Conservation (phyloP, 164 flowering plant genomes). For the Magnolia changhungtana region DNA sequence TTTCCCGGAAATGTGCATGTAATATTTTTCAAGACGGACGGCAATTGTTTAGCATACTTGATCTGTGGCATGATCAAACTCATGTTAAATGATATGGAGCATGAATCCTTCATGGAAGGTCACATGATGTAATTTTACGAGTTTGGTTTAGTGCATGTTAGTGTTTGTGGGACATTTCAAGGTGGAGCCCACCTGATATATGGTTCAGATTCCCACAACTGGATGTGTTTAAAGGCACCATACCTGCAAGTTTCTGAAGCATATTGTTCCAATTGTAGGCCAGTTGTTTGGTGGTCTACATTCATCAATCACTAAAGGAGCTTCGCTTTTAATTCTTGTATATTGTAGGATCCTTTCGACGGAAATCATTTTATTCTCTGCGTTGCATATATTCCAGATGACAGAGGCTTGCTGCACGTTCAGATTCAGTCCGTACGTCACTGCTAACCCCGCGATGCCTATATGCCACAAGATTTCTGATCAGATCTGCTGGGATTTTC, state of each 20-base stretch:
- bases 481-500: conserved; percentile 8
- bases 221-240: neutral
- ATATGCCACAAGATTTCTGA: conserved; percentile 18
- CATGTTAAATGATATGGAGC: neutral
- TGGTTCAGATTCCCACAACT: too few species aligned
- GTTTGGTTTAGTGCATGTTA: too few species aligned
- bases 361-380: conserved; percentile 94
- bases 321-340: conserved; percentile 71
- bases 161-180: too few species aligned
- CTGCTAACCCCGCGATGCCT: conserved; percentile 98
- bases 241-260: conserved; percentile 76
- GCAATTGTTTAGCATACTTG: conserved; percentile 37
- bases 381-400: conserved; percentile 94
- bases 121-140: neutral
- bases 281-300: conserved; percentile 64
- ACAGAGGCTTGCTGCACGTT: conserved; percentile 84
- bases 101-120: neutral
- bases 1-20: conserved; percentile 36
- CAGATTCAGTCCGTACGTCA: conserved; percentile 86
- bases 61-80: conserved; percentile 20
- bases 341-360: conserved; percentile 94
- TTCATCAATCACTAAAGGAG: conserved; percentile 68
- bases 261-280: conserved; percentile 74
- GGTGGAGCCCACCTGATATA: too few species aligned
- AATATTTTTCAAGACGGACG: conserved; percentile 32